Percentiles rank a stretch among this genome's conserved stretches.
Evolutionary conservation across 73 alveolate species (phyloP).

Genomic region (Uronychia setigera): DNA sequence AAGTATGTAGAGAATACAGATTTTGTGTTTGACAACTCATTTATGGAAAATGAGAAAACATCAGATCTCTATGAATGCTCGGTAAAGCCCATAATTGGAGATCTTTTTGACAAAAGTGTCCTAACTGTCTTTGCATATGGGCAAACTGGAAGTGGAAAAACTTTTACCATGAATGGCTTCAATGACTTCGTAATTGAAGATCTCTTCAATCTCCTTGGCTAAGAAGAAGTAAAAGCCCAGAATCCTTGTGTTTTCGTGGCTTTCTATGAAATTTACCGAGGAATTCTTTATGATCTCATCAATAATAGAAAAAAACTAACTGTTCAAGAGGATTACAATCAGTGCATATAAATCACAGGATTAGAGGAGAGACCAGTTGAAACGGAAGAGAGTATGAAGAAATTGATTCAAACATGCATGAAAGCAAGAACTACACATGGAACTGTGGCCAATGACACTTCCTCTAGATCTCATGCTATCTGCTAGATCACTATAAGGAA

Average conservation of each 20-base stretch:
- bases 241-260: slow-evolving; percentile 66
- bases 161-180: slow-evolving; percentile 75
- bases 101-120: slow-evolving; percentile 84
- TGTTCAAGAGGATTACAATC: slow-evolving; percentile 78
- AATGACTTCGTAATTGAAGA: slow-evolving; percentile 8
- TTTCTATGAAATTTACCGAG: slow-evolving; percentile 87
- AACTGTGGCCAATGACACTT: slow-evolving; percentile 85
- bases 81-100: slow-evolving; percentile 82
- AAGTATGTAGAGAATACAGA: slow-evolving; percentile 91
- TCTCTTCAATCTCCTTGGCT: slow-evolving; percentile 21
- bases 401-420: slow-evolving; percentile 72
- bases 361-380: slow-evolving; percentile 75
- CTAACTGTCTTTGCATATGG: slow-evolving; percentile 98
- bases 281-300: slow-evolving; percentile 77
- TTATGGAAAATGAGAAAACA: slow-evolving; percentile 86
- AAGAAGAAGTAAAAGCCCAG: slow-evolving; percentile 55
- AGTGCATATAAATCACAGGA: slow-evolving; percentile 65
- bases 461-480: slow-evolving; percentile 83
- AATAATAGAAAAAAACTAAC: slow-evolving; percentile 63
- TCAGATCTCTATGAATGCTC: slow-evolving; percentile 82
- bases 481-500: slow-evolving; percentile 74
- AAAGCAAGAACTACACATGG: slow-evolving; percentile 78
- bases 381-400: slow-evolving; percentile 71
- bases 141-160: slow-evolving; percentile 88
- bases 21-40: slow-evolving; percentile 90